Conservation (phyloP, 371 early-diverging fungal genomes). For the Choanephora cucurbitarum region DNA sequence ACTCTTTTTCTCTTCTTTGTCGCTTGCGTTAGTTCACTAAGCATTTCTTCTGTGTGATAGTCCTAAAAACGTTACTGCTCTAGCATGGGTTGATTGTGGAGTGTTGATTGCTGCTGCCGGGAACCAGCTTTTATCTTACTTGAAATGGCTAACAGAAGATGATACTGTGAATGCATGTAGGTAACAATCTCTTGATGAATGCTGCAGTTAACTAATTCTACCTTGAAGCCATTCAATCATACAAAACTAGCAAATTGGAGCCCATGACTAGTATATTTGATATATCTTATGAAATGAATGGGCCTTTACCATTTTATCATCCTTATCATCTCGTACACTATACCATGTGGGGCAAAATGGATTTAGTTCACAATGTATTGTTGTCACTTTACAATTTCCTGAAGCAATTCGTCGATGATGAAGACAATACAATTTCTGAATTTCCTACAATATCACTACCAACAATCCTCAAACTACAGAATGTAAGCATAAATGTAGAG, state of each 20-base stretch:
- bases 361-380: slow-evolving; percentile 64
- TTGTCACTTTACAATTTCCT: slow-evolving; percentile 53
- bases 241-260: slow-evolving; percentile 34
- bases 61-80: slow-evolving; percentile 44
- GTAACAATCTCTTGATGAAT: not conserved
- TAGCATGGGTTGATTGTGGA: slow-evolving; percentile 71
- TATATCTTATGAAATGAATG: slow-evolving; percentile 55
- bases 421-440: slow-evolving; percentile 37
- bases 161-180: slow-evolving; percentile 42
- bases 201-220: too few species aligned
- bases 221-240: slow-evolving; percentile 13
- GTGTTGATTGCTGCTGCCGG: slow-evolving; percentile 65
- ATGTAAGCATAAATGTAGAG: slow-evolving; percentile 36
- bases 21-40: not conserved
- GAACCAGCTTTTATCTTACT: slow-evolving; percentile 56
- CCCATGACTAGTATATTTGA: slow-evolving; percentile 60
- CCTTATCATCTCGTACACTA: slow-evolving; percentile 75
- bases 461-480: slow-evolving; percentile 54
- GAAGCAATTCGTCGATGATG: slow-evolving; percentile 50
- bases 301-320: slow-evolving; percentile 75
- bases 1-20: not conserved
- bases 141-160: slow-evolving; percentile 66
- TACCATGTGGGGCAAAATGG: slow-evolving; percentile 79
- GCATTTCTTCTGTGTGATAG: slow-evolving; percentile 4
- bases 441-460: slow-evolving; percentile 56